A percentile compares a stretch with the other conserved stretches of the same genome.
These are phyloP conservation scores for Rhinocladiella mackenziei DNA, from an alignment of 2,329 filamentous ascomycete genomes.

Conservation along the genomic window DNA sequence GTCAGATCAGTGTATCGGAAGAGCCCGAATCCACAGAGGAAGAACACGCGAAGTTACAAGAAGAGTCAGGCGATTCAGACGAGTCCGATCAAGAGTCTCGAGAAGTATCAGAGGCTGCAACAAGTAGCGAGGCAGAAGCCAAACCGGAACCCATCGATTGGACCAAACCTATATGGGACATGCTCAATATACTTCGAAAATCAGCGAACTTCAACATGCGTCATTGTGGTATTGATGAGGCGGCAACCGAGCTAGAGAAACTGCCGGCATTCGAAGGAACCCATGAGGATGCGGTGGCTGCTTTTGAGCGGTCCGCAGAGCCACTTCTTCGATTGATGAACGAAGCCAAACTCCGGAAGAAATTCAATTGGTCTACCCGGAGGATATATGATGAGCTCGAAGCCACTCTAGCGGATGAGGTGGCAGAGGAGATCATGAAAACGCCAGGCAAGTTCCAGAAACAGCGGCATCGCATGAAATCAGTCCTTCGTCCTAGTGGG, in stretches of 20 bases:
- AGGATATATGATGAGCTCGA: slow-evolving; percentile 30
- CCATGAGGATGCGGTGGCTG: slow-evolving; percentile 24
- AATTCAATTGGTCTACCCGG: slow-evolving; percentile 31
- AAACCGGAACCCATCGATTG: slow-evolving; percentile 24
- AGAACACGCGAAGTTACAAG: slow-evolving; percentile 31
- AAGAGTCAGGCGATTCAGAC: slow-evolving; percentile 29
- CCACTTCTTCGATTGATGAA: slow-evolving; percentile 28
- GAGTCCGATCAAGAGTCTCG: slow-evolving; percentile 33
- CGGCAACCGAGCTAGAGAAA: slow-evolving; percentile 27
- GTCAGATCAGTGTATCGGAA: slow-evolving; percentile 27
- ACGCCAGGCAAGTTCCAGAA: slow-evolving; percentile 24
- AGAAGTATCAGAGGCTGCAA: slow-evolving; percentile 11
- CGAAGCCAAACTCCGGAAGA: slow-evolving; percentile 30
- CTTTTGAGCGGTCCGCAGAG: slow-evolving; percentile 28
- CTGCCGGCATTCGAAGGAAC: slow-evolving; percentile 20
- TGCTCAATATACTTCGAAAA: slow-evolving; percentile 29
- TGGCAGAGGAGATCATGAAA: slow-evolving; percentile 27
- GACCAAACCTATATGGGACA: slow-evolving; percentile 28
- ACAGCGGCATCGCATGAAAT: slow-evolving; percentile 36
- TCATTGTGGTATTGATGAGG: slow-evolving; percentile 27
- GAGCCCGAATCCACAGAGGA: slow-evolving; percentile 31
- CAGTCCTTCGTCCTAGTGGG: slow-evolving; percentile 45
- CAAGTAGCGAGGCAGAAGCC: slow-evolving; percentile 12
- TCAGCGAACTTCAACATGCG: slow-evolving; percentile 29
- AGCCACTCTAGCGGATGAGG: slow-evolving; percentile 28